Base-by-base conservation (phyloP, 495 filamentous ascomycete genomes). In the Oidiodendron maius region DNA sequence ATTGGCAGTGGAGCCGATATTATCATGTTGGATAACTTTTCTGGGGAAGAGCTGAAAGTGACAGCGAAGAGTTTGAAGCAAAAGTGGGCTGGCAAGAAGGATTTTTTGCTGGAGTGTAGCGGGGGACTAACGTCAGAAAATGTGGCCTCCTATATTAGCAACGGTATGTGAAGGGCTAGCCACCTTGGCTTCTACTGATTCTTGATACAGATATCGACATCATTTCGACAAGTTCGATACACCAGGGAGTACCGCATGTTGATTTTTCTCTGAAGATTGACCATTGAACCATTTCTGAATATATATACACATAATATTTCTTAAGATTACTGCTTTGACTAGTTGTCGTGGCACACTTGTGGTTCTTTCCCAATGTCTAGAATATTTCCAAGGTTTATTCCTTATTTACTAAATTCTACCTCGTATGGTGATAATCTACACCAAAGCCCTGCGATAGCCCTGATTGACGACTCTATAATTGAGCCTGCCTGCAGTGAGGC, bases 1-100 rank as follows among this genome's bases (percentile, higher is more conserved):
- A 88, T 96, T 57, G 76, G 65, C 4, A 91, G 91, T 0, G 94
- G 93, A 3, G 93, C 93, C 1, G 91, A 97, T 72, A 79, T 97
- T 4, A 78, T 98, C 43, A 98, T 98, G 93, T 67, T 98, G 57
- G 93, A 98, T 65, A 98, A 98, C 61, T 97, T 97, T 61, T 77
- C 76, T 0, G 75, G 80, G 0, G 81, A 87, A 9, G 89, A 81
- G 0, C 82, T 95, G 45, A 81, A 77, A 59, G 67, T 71, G 23
- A 86, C 86, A 0, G 86, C 91, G 11, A 68, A 51, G 61, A 75
- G 72, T 52, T 66, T 98, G 26, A 93, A 90, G 71, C 68, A 83
- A 57, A 77, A 80, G 57, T 96, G 87, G 88, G 73, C 60, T 11
- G 80, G 71, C 1, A 81, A 81, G 62, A 67, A 71, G 46, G 56